phyloP scores from a whole-genome alignment of 805 yeast genomes.

The Zygosaccharomyces siamensis region DNA sequence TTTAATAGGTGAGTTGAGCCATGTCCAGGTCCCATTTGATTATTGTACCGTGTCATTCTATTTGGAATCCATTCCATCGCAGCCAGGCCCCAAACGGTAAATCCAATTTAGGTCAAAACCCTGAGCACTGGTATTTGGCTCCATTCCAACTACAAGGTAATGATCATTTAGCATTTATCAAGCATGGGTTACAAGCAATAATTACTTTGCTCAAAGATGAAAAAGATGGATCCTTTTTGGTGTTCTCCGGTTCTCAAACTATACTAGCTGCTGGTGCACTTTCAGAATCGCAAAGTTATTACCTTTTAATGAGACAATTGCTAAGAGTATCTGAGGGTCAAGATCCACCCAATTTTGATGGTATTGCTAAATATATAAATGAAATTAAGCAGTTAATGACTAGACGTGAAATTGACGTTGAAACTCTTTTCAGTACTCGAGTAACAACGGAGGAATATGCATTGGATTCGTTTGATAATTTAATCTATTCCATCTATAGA shows the following conservation, averaged over 20 bases:
- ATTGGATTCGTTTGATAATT: slow-evolving; percentile 75
- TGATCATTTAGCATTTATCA: slow-evolving; percentile 61
- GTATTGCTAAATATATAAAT: slow-evolving; percentile 9
- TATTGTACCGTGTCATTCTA: slow-evolving; percentile 59
- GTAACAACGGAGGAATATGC: slow-evolving; percentile 65
- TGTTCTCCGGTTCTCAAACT: slow-evolving; percentile 68
- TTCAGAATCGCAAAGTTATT: slow-evolving; percentile 61
- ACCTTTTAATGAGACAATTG: slow-evolving; percentile 39
- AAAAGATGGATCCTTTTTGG: slow-evolving; percentile 35
- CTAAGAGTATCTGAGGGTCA: slow-evolving; percentile 12
- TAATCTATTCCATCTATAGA: slow-evolving; percentile 53
- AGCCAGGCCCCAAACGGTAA: slow-evolving; percentile 12
- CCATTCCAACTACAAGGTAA: slow-evolving; percentile 63
- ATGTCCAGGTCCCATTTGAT: slow-evolving; percentile 33
- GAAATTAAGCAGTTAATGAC: slow-evolving; percentile 6
- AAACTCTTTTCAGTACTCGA: slow-evolving; percentile 17
- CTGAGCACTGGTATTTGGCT: slow-evolving; percentile 61
- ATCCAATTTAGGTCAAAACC: slow-evolving; percentile 41
- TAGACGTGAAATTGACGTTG: slow-evolving; percentile 8
- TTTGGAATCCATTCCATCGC: slow-evolving; percentile 41
- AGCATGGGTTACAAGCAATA: slow-evolving; percentile 51
- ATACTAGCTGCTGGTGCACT: slow-evolving; percentile 48
- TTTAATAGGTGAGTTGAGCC: neutral
- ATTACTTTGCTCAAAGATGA: slow-evolving; percentile 33
- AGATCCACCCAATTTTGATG: slow-evolving; percentile 9